Percentiles rank a stretch among this genome's conserved stretches.
phyloP scores from a whole-genome alignment of 495 filamentous ascomycete species.

The Penicillium coffeae region DNA sequence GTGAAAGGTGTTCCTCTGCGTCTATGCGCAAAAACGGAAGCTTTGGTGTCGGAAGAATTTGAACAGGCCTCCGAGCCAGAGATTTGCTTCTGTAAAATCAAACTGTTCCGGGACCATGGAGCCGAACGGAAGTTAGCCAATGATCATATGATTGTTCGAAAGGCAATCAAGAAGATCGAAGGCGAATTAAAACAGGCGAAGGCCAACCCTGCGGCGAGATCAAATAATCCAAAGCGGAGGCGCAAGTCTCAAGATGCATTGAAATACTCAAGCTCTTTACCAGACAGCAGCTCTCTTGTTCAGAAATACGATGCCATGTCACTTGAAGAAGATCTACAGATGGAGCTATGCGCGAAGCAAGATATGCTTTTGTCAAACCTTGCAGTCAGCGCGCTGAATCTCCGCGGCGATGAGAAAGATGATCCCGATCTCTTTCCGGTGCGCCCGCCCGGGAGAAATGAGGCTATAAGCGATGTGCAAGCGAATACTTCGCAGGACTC shows the following conservation, averaged over 20 bases:
- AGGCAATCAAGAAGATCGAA: slow-evolving; percentile 83
- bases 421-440: slow-evolving; percentile 4
- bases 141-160: slow-evolving; percentile 84
- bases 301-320: not conserved
- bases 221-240: not conserved
- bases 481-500: too few species aligned
- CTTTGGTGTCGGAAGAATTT: slow-evolving; percentile 38
- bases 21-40: slow-evolving; percentile 84
- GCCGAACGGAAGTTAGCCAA: slow-evolving; percentile 94
- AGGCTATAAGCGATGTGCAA: not conserved
- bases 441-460: not conserved
- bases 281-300: not conserved
- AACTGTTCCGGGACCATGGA: slow-evolving; percentile 94
- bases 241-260: not conserved
- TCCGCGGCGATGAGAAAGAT: not conserved
- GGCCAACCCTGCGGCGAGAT: not conserved
- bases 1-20: slow-evolving; percentile 94
- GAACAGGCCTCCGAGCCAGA: slow-evolving; percentile 44
- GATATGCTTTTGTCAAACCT: slow-evolving; percentile 1
- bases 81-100: slow-evolving; percentile 91
- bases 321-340: not conserved
- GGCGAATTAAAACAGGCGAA: not conserved
- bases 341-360: slow-evolving; percentile 1
- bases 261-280: too few species aligned
- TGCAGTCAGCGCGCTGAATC: not conserved